Evolutionary conservation across 2,329 filamentous ascomycete genomes (phyloP).

Genomic region (Botrytis fabae): DNA sequence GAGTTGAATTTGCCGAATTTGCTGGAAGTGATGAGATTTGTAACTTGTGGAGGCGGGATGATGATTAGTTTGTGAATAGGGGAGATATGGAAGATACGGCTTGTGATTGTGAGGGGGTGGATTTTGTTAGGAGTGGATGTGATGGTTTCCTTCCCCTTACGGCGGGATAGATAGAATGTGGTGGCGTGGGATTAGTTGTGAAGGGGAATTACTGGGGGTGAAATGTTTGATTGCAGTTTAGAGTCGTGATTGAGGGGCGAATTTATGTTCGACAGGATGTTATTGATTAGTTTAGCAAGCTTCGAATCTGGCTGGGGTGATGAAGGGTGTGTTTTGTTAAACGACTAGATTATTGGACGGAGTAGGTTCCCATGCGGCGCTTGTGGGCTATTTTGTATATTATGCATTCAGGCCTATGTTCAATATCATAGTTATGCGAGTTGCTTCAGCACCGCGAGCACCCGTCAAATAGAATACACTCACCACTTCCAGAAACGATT

Average conservation of each 20-base stretch:
- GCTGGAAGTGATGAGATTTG: not conserved
- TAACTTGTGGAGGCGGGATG: not conserved
- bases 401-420: not conserved
- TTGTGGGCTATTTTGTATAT: not conserved
- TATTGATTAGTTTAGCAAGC: not conserved
- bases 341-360: not conserved
- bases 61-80: not conserved
- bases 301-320: not conserved
- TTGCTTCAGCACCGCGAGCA: not conserved
- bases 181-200: not conserved
- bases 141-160: too few species aligned
- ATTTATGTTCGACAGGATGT: not conserved
- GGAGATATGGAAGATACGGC: not conserved
- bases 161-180: not conserved
- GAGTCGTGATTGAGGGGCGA: too few species aligned
- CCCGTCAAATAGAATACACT: not conserved
- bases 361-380: not conserved
- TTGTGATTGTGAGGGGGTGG: not conserved
- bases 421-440: not conserved
- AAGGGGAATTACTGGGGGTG: accelerated
- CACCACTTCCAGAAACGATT: not conserved
- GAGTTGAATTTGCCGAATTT: not conserved
- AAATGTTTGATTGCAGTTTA: not conserved
- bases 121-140: not conserved
- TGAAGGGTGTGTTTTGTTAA: not conserved